These are phyloP conservation scores for Coniferiporia weirii DNA, from an alignment of 1,284 basidiomycete species.

Conservation along the genomic window DNA sequence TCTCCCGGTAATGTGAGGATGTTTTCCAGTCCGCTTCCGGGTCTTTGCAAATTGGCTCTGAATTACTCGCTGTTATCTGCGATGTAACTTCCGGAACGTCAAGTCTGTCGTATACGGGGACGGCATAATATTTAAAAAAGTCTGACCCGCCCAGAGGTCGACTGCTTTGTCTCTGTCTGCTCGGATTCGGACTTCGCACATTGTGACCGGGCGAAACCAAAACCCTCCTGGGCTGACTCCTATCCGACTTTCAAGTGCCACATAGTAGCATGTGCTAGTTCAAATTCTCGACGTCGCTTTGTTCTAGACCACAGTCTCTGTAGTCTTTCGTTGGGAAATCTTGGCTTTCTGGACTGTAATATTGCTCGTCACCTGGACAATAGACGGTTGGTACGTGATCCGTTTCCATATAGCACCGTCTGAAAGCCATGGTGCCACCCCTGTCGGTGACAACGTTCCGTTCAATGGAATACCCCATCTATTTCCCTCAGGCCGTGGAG, in stretches of 20 bases:
- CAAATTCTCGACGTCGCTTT: too few relatives aligned
- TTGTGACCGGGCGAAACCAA: neutral
- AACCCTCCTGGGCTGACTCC: neutral
- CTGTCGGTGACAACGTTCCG: neutral
- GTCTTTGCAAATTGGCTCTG: too few relatives aligned
- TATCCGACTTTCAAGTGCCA: neutral
- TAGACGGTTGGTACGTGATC: neutral
- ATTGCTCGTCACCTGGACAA: neutral
- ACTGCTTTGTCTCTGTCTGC: neutral
- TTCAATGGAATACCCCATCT: neutral
- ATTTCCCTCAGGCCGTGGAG: constrained; percentile 9
- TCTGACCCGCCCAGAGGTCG: neutral
- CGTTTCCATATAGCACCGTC: neutral
- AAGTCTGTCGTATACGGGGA: too few relatives aligned
- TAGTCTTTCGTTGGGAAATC: too few relatives aligned
- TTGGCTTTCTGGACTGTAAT: too few relatives aligned
- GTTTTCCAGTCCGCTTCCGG: too few relatives aligned
- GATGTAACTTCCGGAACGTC: too few relatives aligned
- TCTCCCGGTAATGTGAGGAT: too few relatives aligned
- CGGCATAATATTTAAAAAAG: too few relatives aligned
- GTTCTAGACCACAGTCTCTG: too few relatives aligned
- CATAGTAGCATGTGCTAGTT: too few relatives aligned
- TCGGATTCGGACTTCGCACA: neutral
- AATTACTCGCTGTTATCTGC: too few relatives aligned
- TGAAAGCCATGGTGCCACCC: neutral